These are phyloP conservation scores for Evansstolkia leycettana DNA, from an alignment of 495 filamentous ascomycete species.

Conservation along the genomic window DNA sequence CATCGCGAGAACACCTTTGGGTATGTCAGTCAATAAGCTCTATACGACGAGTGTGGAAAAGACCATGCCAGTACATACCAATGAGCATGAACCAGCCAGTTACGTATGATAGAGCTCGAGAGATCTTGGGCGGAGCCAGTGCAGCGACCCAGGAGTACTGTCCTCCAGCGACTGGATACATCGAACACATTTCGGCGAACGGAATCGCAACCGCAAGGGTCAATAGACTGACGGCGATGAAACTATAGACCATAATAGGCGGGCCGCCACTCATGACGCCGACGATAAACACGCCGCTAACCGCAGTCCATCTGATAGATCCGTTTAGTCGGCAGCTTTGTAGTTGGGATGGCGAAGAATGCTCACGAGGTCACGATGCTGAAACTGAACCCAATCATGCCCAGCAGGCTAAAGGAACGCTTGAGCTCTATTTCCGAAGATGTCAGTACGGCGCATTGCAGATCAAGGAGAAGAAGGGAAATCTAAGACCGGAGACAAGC, in stretches of 20 bases:
- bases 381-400: slow-evolving; percentile 49
- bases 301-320: slow-evolving; percentile 41
- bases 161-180: slow-evolving; percentile 40
- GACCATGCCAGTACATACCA: too few species aligned
- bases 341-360: background rate
- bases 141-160: slow-evolving; percentile 48
- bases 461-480: background rate
- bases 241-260: slow-evolving; percentile 46
- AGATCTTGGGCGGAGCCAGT: slow-evolving; percentile 38
- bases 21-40: too few species aligned
- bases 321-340: background rate
- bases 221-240: slow-evolving; percentile 37
- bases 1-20: slow-evolving; percentile 44
- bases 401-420: slow-evolving; percentile 43
- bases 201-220: slow-evolving; percentile 42
- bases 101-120: slow-evolving; percentile 33
- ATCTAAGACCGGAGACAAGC: background rate
- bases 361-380: slow-evolving; percentile 42
- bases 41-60: too few species aligned
- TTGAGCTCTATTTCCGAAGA: slow-evolving; percentile 32
- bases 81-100: slow-evolving; percentile 44
- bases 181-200: slow-evolving; percentile 47
- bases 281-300: slow-evolving; percentile 44
- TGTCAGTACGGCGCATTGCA: slow-evolving; percentile 2
- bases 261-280: slow-evolving; percentile 43